Conservation (phyloP, 2,329 filamentous ascomycete species). For the Fonsecaea multimorphosa region DNA sequence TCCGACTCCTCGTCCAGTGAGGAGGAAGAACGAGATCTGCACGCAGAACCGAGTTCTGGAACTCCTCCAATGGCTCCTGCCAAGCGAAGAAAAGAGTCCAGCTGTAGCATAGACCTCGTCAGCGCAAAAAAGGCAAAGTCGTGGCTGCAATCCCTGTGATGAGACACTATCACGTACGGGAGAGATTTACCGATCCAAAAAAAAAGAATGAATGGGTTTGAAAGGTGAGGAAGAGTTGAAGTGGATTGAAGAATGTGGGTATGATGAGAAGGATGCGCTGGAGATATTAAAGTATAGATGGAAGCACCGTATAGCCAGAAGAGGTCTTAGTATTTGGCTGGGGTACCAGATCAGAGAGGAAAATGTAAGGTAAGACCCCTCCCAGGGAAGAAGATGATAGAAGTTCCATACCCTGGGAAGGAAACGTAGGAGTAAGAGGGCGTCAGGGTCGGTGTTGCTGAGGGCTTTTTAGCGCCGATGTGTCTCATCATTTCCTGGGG, state of each 20-base stretch:
- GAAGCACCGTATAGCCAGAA: neutral
- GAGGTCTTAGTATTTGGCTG: neutral
- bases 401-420: neutral
- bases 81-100: neutral
- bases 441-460: neutral
- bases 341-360: neutral
- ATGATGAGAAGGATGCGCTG: neutral
- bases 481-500: neutral
- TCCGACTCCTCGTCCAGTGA: conserved; percentile 7
- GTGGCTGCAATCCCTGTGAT: conserved; percentile 4
- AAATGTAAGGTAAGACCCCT: neutral
- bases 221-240: too few relatives aligned
- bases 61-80: neutral
- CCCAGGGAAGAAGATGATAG: neutral
- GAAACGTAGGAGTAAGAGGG: neutral
- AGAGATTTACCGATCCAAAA: neutral
- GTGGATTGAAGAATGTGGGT: too few relatives aligned
- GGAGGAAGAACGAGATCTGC: neutral
- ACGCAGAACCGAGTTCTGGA: neutral
- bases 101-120: neutral
- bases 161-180: conserved; percentile 4
- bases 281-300: neutral
- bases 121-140: neutral
- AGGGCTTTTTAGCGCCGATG: neutral
- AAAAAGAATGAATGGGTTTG: too few relatives aligned